A percentile compares a stretch with the other conserved stretches of the same genome.
phyloP scores from a whole-genome alignment of 2,329 filamentous ascomycete species.

The Trichoderma aggressivum region DNA sequence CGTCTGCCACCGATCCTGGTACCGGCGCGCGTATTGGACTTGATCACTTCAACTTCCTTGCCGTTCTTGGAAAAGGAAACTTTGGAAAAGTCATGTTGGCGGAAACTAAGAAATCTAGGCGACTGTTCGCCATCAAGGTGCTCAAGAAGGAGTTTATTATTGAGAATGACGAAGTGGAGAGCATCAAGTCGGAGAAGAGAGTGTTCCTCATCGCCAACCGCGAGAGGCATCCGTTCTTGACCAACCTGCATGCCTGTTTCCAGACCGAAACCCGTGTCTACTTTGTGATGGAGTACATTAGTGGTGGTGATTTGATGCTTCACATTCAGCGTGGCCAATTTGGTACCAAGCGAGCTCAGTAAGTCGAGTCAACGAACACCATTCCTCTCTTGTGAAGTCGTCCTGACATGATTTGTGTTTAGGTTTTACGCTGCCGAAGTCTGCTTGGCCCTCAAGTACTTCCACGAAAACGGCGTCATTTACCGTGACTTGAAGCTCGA shows the following conservation, averaged over 20 bases:
- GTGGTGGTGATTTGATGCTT: slow-evolving; percentile 96
- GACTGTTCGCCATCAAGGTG: slow-evolving; percentile 97
- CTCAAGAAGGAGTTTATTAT: slow-evolving; percentile 99
- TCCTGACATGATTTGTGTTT: background rate
- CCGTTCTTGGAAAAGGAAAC: slow-evolving; percentile 96
- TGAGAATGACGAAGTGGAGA: slow-evolving; percentile 98
- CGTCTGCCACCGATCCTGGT: slow-evolving; percentile 67
- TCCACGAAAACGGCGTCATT: slow-evolving; percentile 98
- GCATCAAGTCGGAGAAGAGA: slow-evolving; percentile 93
- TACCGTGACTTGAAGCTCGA: slow-evolving; percentile 94
- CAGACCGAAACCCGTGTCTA: slow-evolving; percentile 98
- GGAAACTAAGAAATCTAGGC: slow-evolving; percentile 88
- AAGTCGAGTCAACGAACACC: slow-evolving; percentile 41
- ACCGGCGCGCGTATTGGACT: slow-evolving; percentile 84
- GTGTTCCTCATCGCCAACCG: slow-evolving; percentile 97
- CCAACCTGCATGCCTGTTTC: slow-evolving; percentile 95
- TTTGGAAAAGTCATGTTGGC: slow-evolving; percentile 99
- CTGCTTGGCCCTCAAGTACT: slow-evolving; percentile 95
- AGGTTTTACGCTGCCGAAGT: slow-evolving; percentile 98
- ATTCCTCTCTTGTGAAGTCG: background rate
- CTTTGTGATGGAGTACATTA: slow-evolving; percentile 99
- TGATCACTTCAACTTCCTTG: slow-evolving; percentile 98
- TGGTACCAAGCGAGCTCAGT: slow-evolving; percentile 92
- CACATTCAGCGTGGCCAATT: slow-evolving; percentile 98
- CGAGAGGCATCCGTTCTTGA: slow-evolving; percentile 91